phyloP scores from a whole-genome alignment of 371 early-diverging fungal genomes.

The Rhizoclosmatium hyalinum region DNA sequence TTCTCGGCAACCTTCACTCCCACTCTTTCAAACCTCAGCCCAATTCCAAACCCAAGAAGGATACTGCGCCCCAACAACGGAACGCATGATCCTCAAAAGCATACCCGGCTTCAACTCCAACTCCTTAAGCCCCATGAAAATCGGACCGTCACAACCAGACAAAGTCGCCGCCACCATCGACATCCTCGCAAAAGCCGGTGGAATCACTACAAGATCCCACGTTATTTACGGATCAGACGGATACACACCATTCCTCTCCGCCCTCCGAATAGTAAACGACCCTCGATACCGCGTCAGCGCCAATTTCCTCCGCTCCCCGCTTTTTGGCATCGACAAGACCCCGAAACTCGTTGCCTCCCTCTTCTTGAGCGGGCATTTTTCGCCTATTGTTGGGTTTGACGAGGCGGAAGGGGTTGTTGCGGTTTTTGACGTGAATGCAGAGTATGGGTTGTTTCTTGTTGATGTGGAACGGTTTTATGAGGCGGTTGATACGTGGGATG shows the following conservation, averaged over 20 bases:
- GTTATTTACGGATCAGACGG: neutral
- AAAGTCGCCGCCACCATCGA: neutral
- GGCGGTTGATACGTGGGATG: constrained; percentile 22
- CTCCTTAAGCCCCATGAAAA: neutral
- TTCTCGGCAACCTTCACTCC: neutral
- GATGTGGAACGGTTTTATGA: constrained; percentile 12
- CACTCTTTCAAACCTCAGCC: constrained; percentile 1
- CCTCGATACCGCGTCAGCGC: neutral
- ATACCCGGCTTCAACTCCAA: constrained; percentile 11
- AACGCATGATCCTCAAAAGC: constrained; percentile 22
- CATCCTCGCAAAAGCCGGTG: neutral
- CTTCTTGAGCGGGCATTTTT: constrained; percentile 28
- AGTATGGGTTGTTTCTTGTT: constrained; percentile 30
- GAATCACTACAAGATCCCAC: neutral
- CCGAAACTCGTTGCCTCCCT: neutral
- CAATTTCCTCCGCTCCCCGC: neutral
- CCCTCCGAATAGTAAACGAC: constrained; percentile 1
- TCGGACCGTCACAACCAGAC: neutral
- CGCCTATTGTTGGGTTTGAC: constrained; percentile 27
- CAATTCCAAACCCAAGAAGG: constrained; percentile 30
- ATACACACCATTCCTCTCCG: neutral
- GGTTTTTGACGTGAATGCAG: constrained; percentile 30
- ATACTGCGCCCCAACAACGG: constrained; percentile 27
- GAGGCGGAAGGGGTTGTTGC: constrained; percentile 22
- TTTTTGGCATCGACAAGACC: neutral